Evolutionary conservation across 805 yeast genomes (phyloP).

Genomic region (Wickerhamomyces bovis): DNA sequence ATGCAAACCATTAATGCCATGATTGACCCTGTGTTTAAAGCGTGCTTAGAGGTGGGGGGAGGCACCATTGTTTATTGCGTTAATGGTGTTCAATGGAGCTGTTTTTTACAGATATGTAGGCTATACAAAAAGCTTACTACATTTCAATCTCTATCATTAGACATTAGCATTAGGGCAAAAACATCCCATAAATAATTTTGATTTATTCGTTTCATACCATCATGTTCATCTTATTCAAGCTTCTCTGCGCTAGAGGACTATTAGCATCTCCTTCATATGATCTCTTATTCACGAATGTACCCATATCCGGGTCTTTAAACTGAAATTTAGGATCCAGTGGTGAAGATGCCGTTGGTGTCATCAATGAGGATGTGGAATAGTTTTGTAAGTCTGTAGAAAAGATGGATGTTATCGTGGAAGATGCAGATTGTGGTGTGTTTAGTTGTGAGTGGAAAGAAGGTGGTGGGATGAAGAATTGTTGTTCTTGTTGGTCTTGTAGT

Average conservation of each 20-base stretch:
- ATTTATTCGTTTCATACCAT: conserved; percentile 3
- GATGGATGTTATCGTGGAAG: conserved; percentile 9
- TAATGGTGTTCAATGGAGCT: no score
- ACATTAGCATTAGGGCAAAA: not conserved
- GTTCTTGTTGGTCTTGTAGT: not conserved
- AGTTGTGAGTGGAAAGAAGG: conserved; percentile 1
- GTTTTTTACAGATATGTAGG: no score
- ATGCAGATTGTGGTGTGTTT: conserved; percentile 11
- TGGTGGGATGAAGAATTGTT: conserved; percentile 1
- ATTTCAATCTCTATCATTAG: not conserved
- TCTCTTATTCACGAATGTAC: conserved; percentile 4
- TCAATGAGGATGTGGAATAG: conserved; percentile 6
- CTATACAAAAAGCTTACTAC: no score
- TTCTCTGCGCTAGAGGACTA: conserved; percentile 9
- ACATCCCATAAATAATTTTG: no score
- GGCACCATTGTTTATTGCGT: no score
- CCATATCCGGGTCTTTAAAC: conserved; percentile 2
- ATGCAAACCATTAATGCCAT: no score
- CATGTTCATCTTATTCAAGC: conserved; percentile 8
- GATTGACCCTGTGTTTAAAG: no score
- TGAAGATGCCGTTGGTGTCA: conserved; percentile 8
- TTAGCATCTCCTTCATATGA: not conserved
- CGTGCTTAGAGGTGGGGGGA: no score
- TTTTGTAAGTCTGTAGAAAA: conserved; percentile 4
- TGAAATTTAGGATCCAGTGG: conserved; percentile 8